These are phyloP conservation scores for Rosa persica DNA, from an alignment of 306 rosid species.

Conservation along the genomic window DNA sequence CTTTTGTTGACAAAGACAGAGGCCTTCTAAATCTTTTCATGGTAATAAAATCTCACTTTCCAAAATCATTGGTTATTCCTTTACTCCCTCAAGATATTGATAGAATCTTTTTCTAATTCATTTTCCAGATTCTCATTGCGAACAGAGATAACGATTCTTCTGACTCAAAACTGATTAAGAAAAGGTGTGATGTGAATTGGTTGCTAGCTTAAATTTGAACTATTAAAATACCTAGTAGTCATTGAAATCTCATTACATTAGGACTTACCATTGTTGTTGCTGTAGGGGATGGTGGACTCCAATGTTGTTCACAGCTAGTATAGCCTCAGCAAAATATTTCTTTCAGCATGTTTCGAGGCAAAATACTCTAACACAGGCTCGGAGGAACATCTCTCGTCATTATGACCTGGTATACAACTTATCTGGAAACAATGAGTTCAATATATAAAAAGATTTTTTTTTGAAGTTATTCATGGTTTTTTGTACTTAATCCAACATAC, in stretches of 20 bases:
- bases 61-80: neutral
- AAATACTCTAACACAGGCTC: conserved; percentile 87
- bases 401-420: conserved; percentile 64
- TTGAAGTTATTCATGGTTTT: neutral
- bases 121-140: conserved; percentile 75
- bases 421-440: neutral
- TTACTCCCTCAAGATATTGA: conserved; percentile 9
- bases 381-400: conserved; percentile 86
- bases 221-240: neutral
- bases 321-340: conserved; percentile 74
- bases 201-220: neutral
- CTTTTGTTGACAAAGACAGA: conserved; percentile 68
- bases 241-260: neutral
- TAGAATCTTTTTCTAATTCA: conserved; percentile 3
- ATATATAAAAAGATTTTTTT: neutral
- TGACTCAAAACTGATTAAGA: conserved; percentile 46
- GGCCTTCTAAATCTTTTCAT: conserved; percentile 64
- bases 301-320: conserved; percentile 62
- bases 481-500: neutral
- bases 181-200: conserved; percentile 39
- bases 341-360: conserved; percentile 67
- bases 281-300: conserved; percentile 98
- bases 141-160: conserved; percentile 64
- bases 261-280: conserved; percentile 15
- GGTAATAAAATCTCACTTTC: conserved; percentile 39